phyloP scores from a whole-genome alignment of 2,329 filamentous ascomycete genomes.

The Myotisia sp. region DNA sequence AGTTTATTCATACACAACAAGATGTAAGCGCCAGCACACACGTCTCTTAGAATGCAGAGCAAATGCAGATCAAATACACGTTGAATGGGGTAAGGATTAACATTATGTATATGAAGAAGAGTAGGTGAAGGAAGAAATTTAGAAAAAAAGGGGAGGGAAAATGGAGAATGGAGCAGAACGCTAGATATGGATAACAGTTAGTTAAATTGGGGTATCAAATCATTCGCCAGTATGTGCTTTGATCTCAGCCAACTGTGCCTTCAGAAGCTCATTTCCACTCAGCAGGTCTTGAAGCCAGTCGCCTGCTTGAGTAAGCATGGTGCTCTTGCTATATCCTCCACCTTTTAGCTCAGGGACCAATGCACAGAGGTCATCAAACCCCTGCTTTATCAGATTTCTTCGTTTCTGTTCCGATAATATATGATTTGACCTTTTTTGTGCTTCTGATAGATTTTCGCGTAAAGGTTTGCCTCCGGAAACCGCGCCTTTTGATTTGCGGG shows the following conservation, averaged over 20 bases:
- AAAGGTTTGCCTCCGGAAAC: conserved; percentile 16
- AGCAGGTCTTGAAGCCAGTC: conserved; percentile 65
- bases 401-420: conserved; percentile 80
- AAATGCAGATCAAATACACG: no score
- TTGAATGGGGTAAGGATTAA: no score
- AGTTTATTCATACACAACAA: no score
- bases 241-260: conserved; percentile 38
- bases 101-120: no score
- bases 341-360: conserved; percentile 61
- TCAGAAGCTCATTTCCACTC: conserved; percentile 50
- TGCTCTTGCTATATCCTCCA: conserved; percentile 71
- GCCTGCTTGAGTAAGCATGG: conserved; percentile 58
- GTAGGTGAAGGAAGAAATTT: no score
- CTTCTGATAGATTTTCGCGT: conserved; percentile 54
- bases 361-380: conserved; percentile 64
- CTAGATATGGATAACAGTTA: no score
- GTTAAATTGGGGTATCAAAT: no score
- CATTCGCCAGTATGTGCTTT: no score
- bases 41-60: no score
- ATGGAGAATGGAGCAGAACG: no score
- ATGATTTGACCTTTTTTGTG: conserved; percentile 73
- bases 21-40: no score
- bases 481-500: conserved; percentile 1
- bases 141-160: no score
- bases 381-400: conserved; percentile 64